phyloP scores from a whole-genome alignment of 1,284 basidiomycete genomes.

The Sporisorium graminicola region DNA sequence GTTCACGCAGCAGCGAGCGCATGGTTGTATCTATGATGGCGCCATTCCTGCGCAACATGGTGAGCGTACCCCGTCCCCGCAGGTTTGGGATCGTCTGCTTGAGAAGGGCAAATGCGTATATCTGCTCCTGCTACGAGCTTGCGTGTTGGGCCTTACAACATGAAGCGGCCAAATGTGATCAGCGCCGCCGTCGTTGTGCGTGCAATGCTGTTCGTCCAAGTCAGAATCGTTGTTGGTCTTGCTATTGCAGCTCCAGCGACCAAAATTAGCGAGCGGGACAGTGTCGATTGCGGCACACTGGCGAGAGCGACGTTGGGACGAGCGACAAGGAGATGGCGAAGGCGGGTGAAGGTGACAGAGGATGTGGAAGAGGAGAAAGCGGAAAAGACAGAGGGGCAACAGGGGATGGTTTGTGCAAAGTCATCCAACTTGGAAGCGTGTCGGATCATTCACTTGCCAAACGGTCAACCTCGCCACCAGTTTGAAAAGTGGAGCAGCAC shows the following conservation, averaged over 20 bases:
- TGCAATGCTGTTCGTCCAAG: not conserved
- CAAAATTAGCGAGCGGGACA: not conserved
- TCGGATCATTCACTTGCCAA: no score
- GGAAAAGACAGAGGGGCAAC: not conserved
- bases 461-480: not conserved
- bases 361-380: not conserved
- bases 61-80: not conserved
- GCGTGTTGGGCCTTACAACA: not conserved
- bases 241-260: not conserved
- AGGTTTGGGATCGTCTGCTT: not conserved
- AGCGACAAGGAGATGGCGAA: not conserved
- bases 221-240: not conserved
- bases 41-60: slow-evolving; percentile 17
- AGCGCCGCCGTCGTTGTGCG: not conserved
- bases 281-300: not conserved
- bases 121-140: not conserved
- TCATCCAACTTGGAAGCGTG: not conserved
- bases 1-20: slow-evolving; percentile 30
- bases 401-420: not conserved
- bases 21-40: slow-evolving; percentile 36
- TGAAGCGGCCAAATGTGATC: not conserved
- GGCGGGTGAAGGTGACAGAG: not conserved
- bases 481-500: slow-evolving; percentile 13
- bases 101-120: not conserved
- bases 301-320: not conserved